phyloP scores from a whole-genome alignment of 768 basidiomycete genomes.

The Agrocybe pediades region DNA sequence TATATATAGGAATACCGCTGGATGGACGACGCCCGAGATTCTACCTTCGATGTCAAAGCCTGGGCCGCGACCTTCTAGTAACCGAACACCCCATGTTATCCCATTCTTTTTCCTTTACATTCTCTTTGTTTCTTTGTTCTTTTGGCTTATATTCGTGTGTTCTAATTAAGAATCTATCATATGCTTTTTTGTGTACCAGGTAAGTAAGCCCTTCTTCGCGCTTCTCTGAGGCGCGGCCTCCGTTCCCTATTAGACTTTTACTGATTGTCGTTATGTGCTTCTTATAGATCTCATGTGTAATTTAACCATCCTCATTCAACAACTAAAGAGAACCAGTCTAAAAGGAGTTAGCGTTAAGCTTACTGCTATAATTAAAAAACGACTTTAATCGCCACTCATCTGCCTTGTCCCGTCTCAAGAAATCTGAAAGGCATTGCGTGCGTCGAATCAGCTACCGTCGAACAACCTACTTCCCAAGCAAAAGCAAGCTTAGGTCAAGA shows the following conservation, averaged over 20 bases:
- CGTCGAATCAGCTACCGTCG: too few species aligned
- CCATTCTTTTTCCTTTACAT: neutral
- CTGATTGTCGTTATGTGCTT: neutral
- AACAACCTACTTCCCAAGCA: too few species aligned
- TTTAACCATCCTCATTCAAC: neutral
- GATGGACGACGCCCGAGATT: conserved; percentile 65
- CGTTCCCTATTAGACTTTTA: neutral
- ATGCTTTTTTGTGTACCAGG: neutral
- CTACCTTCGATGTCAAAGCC: conserved; percentile 68
- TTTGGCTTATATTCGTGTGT: neutral
- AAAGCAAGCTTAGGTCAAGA: too few species aligned
- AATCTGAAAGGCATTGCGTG: too few species aligned
- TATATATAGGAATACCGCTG: conserved; percentile 63
- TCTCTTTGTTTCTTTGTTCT: neutral
- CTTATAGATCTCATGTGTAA: neutral
- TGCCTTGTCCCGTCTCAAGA: too few species aligned
- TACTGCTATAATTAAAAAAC: too few species aligned
- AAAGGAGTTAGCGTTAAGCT: too few species aligned
- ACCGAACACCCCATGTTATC: neutral
- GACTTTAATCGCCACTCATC: too few species aligned
- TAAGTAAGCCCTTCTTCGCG: neutral
- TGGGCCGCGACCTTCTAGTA: conserved; percentile 74
- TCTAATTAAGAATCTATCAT: neutral
- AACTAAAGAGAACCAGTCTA: too few species aligned
- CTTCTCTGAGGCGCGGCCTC: too few species aligned